Evolutionary conservation across 2,329 filamentous ascomycete species (phyloP).

Genomic region (Pestalotiopsis sp.): DNA sequence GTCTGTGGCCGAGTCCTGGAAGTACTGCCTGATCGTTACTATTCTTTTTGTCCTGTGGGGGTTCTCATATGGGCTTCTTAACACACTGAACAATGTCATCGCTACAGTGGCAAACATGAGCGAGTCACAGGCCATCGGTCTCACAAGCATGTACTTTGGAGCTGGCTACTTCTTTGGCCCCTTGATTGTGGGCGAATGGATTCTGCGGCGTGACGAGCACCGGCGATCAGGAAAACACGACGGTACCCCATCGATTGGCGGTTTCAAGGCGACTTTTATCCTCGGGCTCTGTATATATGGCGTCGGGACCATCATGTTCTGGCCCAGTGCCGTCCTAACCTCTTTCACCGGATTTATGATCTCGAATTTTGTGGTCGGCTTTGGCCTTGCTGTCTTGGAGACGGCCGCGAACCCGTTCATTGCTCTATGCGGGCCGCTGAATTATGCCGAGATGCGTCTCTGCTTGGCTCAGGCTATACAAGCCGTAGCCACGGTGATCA

Average conservation of each 20-base stretch:
- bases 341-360: slow-evolving; percentile 81
- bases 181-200: slow-evolving; percentile 68
- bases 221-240: slow-evolving; percentile 41
- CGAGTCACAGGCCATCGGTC: slow-evolving; percentile 63
- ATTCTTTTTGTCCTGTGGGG: slow-evolving; percentile 89
- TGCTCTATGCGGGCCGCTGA: slow-evolving; percentile 70
- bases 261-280: slow-evolving; percentile 82
- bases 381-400: slow-evolving; percentile 76
- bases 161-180: slow-evolving; percentile 73
- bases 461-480: slow-evolving; percentile 78
- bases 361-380: slow-evolving; percentile 74
- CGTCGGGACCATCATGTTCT: slow-evolving; percentile 80
- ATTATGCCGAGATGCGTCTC: slow-evolving; percentile 74
- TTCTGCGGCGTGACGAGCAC: slow-evolving; percentile 70
- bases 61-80: slow-evolving; percentile 84
- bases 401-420: slow-evolving; percentile 79
- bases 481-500: slow-evolving; percentile 73
- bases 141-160: slow-evolving; percentile 72
- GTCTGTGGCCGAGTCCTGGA: slow-evolving; percentile 65
- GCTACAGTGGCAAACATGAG: slow-evolving; percentile 64
- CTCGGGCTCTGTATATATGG: slow-evolving; percentile 76
- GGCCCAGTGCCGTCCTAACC: slow-evolving; percentile 75
- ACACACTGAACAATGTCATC: slow-evolving; percentile 76
- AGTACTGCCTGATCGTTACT: slow-evolving; percentile 74
- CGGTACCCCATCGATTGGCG: slow-evolving; percentile 50